Evolutionary conservation across 306 rosid species (phyloP), one percentile per base, ranked within the genome.

Genomic region (Elaeagnus macrophylla): DNA sequence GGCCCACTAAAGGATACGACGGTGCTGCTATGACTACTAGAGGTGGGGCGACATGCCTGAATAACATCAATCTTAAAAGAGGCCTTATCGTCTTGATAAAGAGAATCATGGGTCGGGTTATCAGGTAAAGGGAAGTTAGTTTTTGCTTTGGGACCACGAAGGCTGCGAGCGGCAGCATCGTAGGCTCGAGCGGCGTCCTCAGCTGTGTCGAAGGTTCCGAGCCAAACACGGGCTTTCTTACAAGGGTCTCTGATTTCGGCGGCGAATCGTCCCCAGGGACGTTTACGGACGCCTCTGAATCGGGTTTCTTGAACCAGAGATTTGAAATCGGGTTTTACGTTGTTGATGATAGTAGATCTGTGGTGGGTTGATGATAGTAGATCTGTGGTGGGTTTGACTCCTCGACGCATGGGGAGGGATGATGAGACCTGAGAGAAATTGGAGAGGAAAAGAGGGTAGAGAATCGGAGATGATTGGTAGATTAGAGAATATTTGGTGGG

Each of bases 231-330:
- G 0, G 81, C 69, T 51, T 83, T 89, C 67, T 75, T 89, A 87
- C 79, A 83, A 2, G 97, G 95, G 80, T 89, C 95, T 64, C 97
- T 60, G 53, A 89, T 89, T 79, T 89, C 97, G 7, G 97, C 97
- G 0, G 94, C 97, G 79, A 73, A 89, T 62, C 95, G 67, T 0
- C 97, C 97, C 95, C 95, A 83, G 1, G 95, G 97, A 0, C 97
- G 83, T 83, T 89, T 89, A 51, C 97, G 57, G 0, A 89, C 95
- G 35, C 97, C 97, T 56, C 95, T 74, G 74, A 70, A 89, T 32
- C 86, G 72, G 60, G 74, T 69, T 54, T 83, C 94, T 14, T 67
- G 73, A 25, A 39, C 58, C 39, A 68, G 19, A 43, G 57, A 57
- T 35, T 55, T 56, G 4, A 67, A 35, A 35, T 55, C 68, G 4